These are phyloP conservation scores for Fomitopsis serialis DNA, from an alignment of 768 basidiomycete species.

Conservation along the genomic window DNA sequence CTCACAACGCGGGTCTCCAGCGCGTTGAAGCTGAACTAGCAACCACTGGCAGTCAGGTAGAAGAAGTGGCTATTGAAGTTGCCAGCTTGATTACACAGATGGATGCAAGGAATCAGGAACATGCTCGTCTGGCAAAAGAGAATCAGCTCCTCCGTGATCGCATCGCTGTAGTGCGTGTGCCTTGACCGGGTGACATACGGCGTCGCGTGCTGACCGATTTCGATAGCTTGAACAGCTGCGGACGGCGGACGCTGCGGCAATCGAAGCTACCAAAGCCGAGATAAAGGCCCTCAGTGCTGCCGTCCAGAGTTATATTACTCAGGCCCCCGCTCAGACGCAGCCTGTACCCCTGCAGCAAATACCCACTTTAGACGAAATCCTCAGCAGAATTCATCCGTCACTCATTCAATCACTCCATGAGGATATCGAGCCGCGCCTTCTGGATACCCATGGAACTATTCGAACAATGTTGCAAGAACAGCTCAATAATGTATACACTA, in stretches of 20 bases:
- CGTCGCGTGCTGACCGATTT: background rate
- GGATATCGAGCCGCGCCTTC: slow-evolving; percentile 14
- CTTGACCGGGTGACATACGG: no score
- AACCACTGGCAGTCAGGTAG: background rate
- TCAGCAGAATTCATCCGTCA: slow-evolving; percentile 10
- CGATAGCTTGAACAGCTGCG: slow-evolving; percentile 8
- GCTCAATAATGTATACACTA: slow-evolving; percentile 10
- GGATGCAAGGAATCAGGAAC: slow-evolving; percentile 1
- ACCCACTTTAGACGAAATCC: slow-evolving; percentile 8
- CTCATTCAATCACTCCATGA: slow-evolving; percentile 13
- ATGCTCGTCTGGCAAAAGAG: slow-evolving; percentile 10
- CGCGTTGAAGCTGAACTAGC: background rate
- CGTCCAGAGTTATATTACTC: slow-evolving; percentile 11
- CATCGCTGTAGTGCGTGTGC: slow-evolving; percentile 17
- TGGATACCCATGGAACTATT: slow-evolving; percentile 9
- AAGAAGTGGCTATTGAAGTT: background rate
- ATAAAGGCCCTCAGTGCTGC: slow-evolving; percentile 17
- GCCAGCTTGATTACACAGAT: background rate
- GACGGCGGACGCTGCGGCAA: slow-evolving; percentile 1
- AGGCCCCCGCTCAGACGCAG: background rate
- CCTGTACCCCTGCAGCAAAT: slow-evolving; percentile 9
- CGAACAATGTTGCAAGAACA: slow-evolving; percentile 14
- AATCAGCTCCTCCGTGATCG: slow-evolving; percentile 12
- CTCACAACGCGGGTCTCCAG: background rate
- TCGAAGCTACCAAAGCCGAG: slow-evolving; percentile 8